phyloP scores from a whole-genome alignment of 2,329 filamentous ascomycete species.

The Dactylonectria estremocensis region DNA sequence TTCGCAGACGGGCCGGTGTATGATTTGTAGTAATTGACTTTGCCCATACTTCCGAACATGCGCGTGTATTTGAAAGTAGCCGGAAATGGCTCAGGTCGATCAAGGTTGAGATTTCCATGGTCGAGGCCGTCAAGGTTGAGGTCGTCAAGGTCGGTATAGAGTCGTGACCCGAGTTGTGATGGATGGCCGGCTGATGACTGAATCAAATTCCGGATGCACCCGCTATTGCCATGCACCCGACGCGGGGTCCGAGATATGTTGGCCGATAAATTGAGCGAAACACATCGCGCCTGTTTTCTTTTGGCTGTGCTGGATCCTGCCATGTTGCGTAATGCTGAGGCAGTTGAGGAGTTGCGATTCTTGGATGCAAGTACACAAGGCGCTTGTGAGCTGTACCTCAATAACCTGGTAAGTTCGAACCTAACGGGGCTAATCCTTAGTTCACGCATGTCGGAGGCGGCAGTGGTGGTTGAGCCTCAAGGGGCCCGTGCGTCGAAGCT shows the following conservation, averaged over 20 bases:
- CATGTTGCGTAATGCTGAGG: conserved; percentile 7
- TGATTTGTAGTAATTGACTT: conserved; percentile 16
- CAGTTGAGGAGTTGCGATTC: conserved; percentile 16
- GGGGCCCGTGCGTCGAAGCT: conserved; percentile 29
- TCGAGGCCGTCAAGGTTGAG: not conserved
- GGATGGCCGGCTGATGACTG: not conserved
- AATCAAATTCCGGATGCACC: not conserved
- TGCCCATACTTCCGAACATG: conserved; percentile 9
- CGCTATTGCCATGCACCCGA: not conserved
- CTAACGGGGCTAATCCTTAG: conserved; percentile 9
- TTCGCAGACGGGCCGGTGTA: conserved; percentile 11
- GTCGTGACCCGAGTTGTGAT: not conserved
- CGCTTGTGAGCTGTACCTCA: not conserved
- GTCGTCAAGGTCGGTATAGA: not conserved
- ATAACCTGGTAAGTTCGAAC: not conserved
- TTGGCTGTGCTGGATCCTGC: conserved; percentile 1
- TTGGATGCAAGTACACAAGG: conserved; percentile 22
- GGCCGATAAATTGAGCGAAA: not conserved
- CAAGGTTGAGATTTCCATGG: no score
- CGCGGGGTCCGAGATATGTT: not conserved
- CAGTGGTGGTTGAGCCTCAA: conserved; percentile 25
- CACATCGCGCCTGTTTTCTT: not conserved
- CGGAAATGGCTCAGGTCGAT: not conserved
- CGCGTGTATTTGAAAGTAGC: not conserved
- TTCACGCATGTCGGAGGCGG: conserved; percentile 12